Evolutionary conservation across 2,329 filamentous ascomycete species (phyloP).

Genomic region (Colletotrichum sp.): DNA sequence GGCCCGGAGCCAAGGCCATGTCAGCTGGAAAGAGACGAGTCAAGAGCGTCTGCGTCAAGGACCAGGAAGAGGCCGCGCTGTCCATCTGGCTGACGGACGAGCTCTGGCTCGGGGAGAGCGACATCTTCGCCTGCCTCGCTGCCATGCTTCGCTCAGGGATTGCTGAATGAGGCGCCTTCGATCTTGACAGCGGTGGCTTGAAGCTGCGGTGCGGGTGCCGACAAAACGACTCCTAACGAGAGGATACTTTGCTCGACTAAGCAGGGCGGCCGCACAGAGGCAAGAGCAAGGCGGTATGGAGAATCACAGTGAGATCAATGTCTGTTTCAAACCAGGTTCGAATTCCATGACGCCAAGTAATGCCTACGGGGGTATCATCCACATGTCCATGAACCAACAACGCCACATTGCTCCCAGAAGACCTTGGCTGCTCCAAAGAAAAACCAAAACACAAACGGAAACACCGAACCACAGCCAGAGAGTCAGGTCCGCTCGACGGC

Average conservation of each 20-base stretch:
- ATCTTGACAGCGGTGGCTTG: too few relatives aligned
- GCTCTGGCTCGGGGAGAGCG: conserved; percentile 82
- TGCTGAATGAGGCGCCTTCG: too few relatives aligned
- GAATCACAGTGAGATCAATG: neutral
- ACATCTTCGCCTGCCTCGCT: conserved; percentile 63
- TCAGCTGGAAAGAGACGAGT: conserved; percentile 41
- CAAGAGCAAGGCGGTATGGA: neutral
- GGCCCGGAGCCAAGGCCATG: too few relatives aligned
- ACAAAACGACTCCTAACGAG: neutral
- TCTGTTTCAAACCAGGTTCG: neutral
- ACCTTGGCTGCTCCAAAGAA: neutral
- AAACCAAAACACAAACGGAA: neutral
- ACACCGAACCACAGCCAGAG: neutral
- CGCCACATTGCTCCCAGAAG: neutral
- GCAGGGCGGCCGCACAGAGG: neutral
- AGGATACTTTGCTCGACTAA: neutral
- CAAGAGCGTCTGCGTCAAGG: conserved; percentile 87
- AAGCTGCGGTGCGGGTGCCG: too few relatives aligned
- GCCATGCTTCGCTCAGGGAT: too few relatives aligned
- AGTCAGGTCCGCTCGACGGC: neutral
- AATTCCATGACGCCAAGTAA: neutral
- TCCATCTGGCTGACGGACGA: conserved; percentile 93
- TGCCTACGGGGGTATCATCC: neutral
- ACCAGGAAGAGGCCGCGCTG: conserved; percentile 82
- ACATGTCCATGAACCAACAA: neutral